Evolutionary conservation across 495 filamentous ascomycete genomes (phyloP), one percentile per base, ranked within the genome.

Genomic region (Aspergillus sparsus): DNA sequence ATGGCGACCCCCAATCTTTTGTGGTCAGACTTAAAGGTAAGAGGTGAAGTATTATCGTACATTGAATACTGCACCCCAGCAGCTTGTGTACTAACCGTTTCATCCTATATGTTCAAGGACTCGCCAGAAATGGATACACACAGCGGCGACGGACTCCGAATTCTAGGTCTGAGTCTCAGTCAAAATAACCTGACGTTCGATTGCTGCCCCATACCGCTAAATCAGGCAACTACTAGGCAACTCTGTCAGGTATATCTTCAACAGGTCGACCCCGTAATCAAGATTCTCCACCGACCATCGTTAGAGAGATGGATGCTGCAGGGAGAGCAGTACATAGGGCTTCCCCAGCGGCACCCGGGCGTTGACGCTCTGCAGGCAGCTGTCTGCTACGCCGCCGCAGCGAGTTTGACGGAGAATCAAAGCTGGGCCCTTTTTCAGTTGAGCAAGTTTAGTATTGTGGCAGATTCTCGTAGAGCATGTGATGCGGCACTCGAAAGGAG

Each of bases 191-290:
- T 41, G 37, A n/a, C 37, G 8, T 41, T 41, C n/a, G 7, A 41
- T 9, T 41, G 37, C 37, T 3, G 11, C n/a, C 37, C 37, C 37
- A 10, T n/a, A 11, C 8, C 37, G 2, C 37, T 41, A 11, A 41
- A 10, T 7, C 37, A 5, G n/a, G 7, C 37, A 3, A 41, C 6
- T 10, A 41, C 37, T n/a, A 41, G 37, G 37, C 37, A 58, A 6
- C 47, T 58, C 3, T 58, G 45, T 9, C 46, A 44, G 3, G 46
- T 58, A 15, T 58, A 58, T 27, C 46, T 58, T 34, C 45, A 42
- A 31, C 21, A 58, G 1, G 56, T 58, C 13, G 56, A 58, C 16
- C 56, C 56, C 27, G 35, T 58, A 11, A 51, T 58, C 5, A 58
- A 58, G 47, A 32, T 58, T 18, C 34, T 58, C 3, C 56, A 58